Percentiles rank a stretch among this genome's conserved stretches.
Conservation (phyloP, 441 rosid genomes). For the Corymbia calophylla region DNA sequence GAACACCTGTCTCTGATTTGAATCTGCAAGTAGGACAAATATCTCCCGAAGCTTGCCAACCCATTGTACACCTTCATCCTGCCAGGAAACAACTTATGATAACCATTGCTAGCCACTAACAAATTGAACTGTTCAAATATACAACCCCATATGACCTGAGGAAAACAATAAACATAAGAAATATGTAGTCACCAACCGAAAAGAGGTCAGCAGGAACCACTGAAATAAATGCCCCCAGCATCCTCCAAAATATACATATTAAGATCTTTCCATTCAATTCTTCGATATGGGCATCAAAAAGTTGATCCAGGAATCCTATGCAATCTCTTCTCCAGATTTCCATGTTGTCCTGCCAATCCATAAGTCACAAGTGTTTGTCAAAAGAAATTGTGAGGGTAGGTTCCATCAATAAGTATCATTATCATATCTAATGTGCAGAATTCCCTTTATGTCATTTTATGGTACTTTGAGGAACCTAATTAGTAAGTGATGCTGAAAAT, state of each 20-base stretch:
- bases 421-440: not conserved
- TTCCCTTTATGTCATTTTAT: not conserved
- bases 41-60: slow-evolving; percentile 37
- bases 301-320: slow-evolving; percentile 52
- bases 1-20: slow-evolving; percentile 45
- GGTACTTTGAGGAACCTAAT: not conserved
- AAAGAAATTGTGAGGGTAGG: not conserved
- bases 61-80: slow-evolving; percentile 51
- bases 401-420: not conserved
- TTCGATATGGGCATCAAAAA: slow-evolving; percentile 35
- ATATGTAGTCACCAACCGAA: slow-evolving; percentile 41
- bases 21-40: slow-evolving; percentile 62
- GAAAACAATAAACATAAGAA: not conserved
- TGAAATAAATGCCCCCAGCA: slow-evolving; percentile 43
- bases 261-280: slow-evolving; percentile 44
- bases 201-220: slow-evolving; percentile 24
- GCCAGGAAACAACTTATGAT: slow-evolving; percentile 3
- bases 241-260: slow-evolving; percentile 65
- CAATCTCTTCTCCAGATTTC: slow-evolving; percentile 57
- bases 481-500: not conserved
- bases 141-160: not conserved
- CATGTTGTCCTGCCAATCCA: slow-evolving; percentile 39
- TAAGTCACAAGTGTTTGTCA: not conserved
- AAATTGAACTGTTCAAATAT: not conserved
- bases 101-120: not conserved